A percentile compares a stretch with the other conserved stretches of the same genome.
Evolutionary conservation across 805 yeast species (phyloP).

Genomic region (Nematodospora valgi): DNA sequence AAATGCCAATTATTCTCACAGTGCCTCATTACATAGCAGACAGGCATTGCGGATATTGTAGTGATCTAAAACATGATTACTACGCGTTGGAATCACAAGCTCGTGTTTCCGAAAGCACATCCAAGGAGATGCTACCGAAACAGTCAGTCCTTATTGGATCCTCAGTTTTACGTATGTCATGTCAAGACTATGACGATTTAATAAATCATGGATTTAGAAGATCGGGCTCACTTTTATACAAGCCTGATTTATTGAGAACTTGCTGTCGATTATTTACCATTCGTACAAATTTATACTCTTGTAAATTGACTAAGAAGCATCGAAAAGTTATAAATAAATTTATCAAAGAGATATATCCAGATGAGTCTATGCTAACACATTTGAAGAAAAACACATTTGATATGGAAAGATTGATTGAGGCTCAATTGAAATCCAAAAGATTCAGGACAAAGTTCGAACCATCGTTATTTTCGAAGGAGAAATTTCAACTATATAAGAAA

Average conservation of each 20-base stretch:
- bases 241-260: slow-evolving; percentile 63
- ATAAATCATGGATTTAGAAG: slow-evolving; percentile 77
- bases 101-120: slow-evolving; percentile 11
- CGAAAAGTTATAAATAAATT: slow-evolving; percentile 64
- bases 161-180: slow-evolving; percentile 42
- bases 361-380: slow-evolving; percentile 6
- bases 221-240: slow-evolving; percentile 64
- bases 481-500: slow-evolving; percentile 57
- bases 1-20: slow-evolving; percentile 37
- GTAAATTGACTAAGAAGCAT: slow-evolving; percentile 60
- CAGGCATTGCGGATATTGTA: slow-evolving; percentile 71
- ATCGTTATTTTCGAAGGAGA: slow-evolving; percentile 51
- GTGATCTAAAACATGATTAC: slow-evolving; percentile 39
- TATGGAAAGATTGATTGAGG: slow-evolving; percentile 31
- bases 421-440: slow-evolving; percentile 34
- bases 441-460: slow-evolving; percentile 51
- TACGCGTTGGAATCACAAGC: slow-evolving; percentile 39
- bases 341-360: slow-evolving; percentile 32
- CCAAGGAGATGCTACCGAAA: slow-evolving; percentile 4
- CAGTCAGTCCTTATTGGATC: slow-evolving; percentile 32
- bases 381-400: slow-evolving; percentile 17
- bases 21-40: slow-evolving; percentile 44
- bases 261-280: slow-evolving; percentile 84
- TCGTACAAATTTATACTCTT: slow-evolving; percentile 48
- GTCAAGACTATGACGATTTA: slow-evolving; percentile 55